phyloP scores from a whole-genome alignment of 495 filamentous ascomycete species.

The Penicillium simplicissimum region DNA sequence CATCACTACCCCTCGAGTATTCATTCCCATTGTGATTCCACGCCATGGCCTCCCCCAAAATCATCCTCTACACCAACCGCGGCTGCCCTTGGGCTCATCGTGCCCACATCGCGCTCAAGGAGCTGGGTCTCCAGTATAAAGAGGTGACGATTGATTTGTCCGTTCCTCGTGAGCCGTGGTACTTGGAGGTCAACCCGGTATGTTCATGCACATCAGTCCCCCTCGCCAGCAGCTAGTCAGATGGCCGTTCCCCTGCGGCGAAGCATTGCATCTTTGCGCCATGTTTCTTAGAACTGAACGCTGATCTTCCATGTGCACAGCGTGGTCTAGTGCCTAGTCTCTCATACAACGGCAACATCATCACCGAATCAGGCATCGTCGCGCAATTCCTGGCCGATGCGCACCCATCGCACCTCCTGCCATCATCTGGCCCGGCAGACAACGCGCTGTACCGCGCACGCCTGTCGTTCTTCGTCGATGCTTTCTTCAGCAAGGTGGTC shows the following conservation, averaged over 20 bases:
- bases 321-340: slow-evolving; percentile 78
- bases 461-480: slow-evolving; percentile 75
- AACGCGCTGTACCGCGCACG: slow-evolving; percentile 63
- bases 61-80: slow-evolving; percentile 74
- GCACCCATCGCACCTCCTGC: slow-evolving; percentile 51
- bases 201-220: background rate
- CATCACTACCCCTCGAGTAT: background rate
- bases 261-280: background rate
- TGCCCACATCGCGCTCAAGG: slow-evolving; percentile 73
- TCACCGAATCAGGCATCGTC: slow-evolving; percentile 76
- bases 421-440: slow-evolving; percentile 34
- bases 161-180: slow-evolving; percentile 76
- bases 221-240: background rate
- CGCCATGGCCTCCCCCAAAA: slow-evolving; percentile 45
- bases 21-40: slow-evolving; percentile 7
- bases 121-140: slow-evolving; percentile 71
- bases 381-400: slow-evolving; percentile 69
- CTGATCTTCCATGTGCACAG: slow-evolving; percentile 20
- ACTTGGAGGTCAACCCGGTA: slow-evolving; percentile 81
- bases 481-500: slow-evolving; percentile 65
- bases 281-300: background rate
- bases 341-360: slow-evolving; percentile 67
- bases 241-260: background rate
- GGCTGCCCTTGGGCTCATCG: slow-evolving; percentile 81
- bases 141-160: slow-evolving; percentile 78